Evolutionary conservation across 2,329 filamentous ascomycete genomes (phyloP).

Genomic region (Hypoxylon sp.): DNA sequence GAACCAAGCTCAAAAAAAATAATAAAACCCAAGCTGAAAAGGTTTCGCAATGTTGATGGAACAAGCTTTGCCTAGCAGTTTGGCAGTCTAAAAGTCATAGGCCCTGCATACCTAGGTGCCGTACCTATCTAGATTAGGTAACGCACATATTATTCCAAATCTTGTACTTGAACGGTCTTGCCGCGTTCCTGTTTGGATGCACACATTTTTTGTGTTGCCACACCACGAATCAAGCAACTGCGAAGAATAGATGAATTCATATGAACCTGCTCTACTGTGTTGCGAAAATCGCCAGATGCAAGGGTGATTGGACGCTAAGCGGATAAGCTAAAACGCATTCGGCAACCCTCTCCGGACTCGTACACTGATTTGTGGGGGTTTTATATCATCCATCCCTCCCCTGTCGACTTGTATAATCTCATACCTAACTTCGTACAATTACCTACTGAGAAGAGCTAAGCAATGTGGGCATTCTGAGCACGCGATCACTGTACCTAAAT

Average conservation of each 20-base stretch:
- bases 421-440: too few relatives aligned
- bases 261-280: too few relatives aligned
- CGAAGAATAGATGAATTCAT: too few relatives aligned
- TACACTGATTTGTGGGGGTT: constrained; percentile 8
- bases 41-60: neutral
- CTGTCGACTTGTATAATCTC: too few relatives aligned
- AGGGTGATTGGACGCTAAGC: too few relatives aligned
- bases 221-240: constrained; percentile 17
- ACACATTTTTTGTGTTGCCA: constrained; percentile 14
- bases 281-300: too few relatives aligned
- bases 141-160: too few relatives aligned
- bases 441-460: neutral
- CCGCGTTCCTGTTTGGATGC: constrained; percentile 17
- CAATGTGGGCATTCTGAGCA: constrained; percentile 6
- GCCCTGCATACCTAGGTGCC: too few relatives aligned
- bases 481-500: constrained; percentile 18
- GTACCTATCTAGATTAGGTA: too few relatives aligned
- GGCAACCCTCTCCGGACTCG: constrained; percentile 25
- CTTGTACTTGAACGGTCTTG: constrained; percentile 4
- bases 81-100: too few relatives aligned
- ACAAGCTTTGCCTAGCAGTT: constrained; percentile 36
- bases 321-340: constrained; percentile 24
- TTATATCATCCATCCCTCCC: constrained; percentile 12
- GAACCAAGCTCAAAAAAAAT: constrained; percentile 15
- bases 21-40: too few relatives aligned